phyloP scores from a whole-genome alignment of 768 basidiomycete genomes.

The Calocybe gangraenosa region DNA sequence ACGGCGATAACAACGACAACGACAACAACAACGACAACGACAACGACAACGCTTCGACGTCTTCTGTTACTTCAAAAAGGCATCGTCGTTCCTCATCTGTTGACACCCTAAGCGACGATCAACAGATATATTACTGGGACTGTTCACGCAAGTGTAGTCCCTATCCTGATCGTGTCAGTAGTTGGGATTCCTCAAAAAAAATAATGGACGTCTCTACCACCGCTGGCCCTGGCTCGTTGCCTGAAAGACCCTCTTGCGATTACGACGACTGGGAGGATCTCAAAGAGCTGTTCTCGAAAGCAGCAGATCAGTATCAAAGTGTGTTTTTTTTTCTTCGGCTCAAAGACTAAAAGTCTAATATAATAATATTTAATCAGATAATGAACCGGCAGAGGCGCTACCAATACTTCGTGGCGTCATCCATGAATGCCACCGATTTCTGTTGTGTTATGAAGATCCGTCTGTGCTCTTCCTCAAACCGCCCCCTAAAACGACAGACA shows the following conservation, averaged over 20 bases:
- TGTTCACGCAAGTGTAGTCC: slow-evolving; percentile 25
- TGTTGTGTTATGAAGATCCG: slow-evolving; percentile 51
- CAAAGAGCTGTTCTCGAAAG: slow-evolving; percentile 57
- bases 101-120: slow-evolving; percentile 15
- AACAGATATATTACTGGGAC: slow-evolving; percentile 28
- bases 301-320: slow-evolving; percentile 59
- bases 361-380: slow-evolving; percentile 26
- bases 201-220: slow-evolving; percentile 39
- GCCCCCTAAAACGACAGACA: slow-evolving; percentile 11
- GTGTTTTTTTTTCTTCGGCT: slow-evolving; percentile 17
- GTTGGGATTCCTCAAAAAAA: slow-evolving; percentile 27
- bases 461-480: slow-evolving; percentile 40
- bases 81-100: slow-evolving; percentile 11
- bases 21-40: slow-evolving; percentile 21
- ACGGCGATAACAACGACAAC: slow-evolving; percentile 21
- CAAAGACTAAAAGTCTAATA: background rate
- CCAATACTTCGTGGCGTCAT: slow-evolving; percentile 59
- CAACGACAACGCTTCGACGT: slow-evolving; percentile 17
- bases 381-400: slow-evolving; percentile 45
- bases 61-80: slow-evolving; percentile 13
- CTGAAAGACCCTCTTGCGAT: slow-evolving; percentile 23
- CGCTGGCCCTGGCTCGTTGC: slow-evolving; percentile 20
- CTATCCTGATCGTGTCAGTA: slow-evolving; percentile 23
- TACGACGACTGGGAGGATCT: slow-evolving; percentile 64
- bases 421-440: slow-evolving; percentile 65